Conservation (phyloP, 2,329 filamentous ascomycete genomes). For the Diaporthe eres region DNA sequence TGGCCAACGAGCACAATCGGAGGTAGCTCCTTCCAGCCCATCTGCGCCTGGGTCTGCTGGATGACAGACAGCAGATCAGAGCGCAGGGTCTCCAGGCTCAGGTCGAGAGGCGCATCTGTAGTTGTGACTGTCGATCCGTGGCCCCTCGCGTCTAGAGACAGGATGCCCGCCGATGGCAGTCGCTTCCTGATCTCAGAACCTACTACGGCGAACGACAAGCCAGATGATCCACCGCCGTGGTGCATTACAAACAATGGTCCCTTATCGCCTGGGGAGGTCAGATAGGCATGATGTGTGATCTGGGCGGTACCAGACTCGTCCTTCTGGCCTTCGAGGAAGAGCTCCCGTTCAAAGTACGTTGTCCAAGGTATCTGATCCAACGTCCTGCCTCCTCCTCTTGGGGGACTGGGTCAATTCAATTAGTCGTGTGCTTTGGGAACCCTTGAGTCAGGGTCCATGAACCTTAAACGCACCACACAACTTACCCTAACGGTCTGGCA, state of each 20-base stretch:
- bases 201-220: slow-evolving; percentile 89
- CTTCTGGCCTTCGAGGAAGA: slow-evolving; percentile 73
- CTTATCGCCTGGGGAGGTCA: slow-evolving; percentile 82
- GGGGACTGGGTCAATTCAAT: slow-evolving; percentile 53
- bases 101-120: slow-evolving; percentile 63
- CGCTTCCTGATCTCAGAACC: slow-evolving; percentile 82
- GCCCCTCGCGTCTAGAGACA: slow-evolving; percentile 88
- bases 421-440: background rate
- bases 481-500: slow-evolving; percentile 77
- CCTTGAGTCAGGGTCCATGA: slow-evolving; percentile 4
- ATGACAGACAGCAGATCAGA: slow-evolving; percentile 81
- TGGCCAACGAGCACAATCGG: slow-evolving; percentile 89
- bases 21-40: slow-evolving; percentile 82
- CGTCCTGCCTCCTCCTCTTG: slow-evolving; percentile 62
- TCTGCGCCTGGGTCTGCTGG: slow-evolving; percentile 73
- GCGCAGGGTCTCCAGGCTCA: slow-evolving; percentile 80
- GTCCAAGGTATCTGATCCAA: slow-evolving; percentile 85
- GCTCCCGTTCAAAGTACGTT: slow-evolving; percentile 89
- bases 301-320: slow-evolving; percentile 54
- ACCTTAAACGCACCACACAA: slow-evolving; percentile 44
- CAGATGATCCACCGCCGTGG: slow-evolving; percentile 94
- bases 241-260: slow-evolving; percentile 93
- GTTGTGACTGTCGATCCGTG: slow-evolving; percentile 81
- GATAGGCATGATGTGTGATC: slow-evolving; percentile 85
- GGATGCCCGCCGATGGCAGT: slow-evolving; percentile 84